Evolutionary conservation across 2,329 filamentous ascomycete genomes (phyloP).

Genomic region (Paecilomyces sp.): DNA sequence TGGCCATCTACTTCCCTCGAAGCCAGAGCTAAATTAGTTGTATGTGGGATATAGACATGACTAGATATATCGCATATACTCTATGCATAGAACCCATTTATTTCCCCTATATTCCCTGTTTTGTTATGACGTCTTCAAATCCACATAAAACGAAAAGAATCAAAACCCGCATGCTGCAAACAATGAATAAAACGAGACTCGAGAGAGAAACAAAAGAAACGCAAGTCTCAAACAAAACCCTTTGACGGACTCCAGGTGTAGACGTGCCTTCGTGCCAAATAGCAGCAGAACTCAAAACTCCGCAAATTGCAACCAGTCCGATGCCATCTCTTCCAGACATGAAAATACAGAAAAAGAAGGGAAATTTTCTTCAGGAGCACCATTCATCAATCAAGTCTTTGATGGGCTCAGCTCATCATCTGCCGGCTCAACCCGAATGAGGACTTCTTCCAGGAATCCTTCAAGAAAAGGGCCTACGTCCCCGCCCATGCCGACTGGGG

Average conservation of each 20-base stretch:
- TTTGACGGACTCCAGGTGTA: not conserved
- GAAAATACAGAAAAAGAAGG: not conserved
- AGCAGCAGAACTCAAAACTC: not conserved
- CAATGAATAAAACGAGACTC: not conserved
- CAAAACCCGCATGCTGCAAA: not conserved
- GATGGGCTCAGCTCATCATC: conserved; percentile 49
- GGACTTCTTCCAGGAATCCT: conserved; percentile 84
- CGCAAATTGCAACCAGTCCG: not conserved
- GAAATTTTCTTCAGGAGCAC: too few species aligned
- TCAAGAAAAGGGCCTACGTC: conserved; percentile 86
- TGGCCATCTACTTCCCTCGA: too few species aligned
- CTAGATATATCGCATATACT: not conserved
- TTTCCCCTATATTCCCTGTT: not conserved
- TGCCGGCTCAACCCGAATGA: conserved; percentile 83
- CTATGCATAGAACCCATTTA: not conserved
- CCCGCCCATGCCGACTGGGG: conserved; percentile 88
- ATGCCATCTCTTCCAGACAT: not conserved
- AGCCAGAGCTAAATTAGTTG: too few species aligned
- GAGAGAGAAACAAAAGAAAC: not conserved
- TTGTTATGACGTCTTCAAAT: not conserved
- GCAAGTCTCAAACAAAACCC: not conserved
- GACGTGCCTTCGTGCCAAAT: not conserved
- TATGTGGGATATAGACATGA: too few species aligned
- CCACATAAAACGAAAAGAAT: not conserved
- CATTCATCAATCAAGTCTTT: not conserved